Conservation (phyloP, 306 rosid genomes). For the Canavalia ensiformis region DNA sequence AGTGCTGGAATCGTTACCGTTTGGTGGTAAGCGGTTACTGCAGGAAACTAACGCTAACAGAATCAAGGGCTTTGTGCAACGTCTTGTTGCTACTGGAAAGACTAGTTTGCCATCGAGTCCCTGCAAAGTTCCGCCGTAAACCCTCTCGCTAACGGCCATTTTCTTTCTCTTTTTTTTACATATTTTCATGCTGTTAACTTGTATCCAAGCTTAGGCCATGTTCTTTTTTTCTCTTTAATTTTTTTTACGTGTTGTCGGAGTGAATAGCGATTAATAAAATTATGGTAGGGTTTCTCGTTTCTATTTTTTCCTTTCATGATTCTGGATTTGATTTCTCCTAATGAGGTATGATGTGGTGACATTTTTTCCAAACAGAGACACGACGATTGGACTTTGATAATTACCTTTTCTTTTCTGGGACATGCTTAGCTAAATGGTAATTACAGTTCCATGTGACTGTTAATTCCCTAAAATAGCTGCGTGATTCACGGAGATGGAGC, state of each 20-base stretch:
- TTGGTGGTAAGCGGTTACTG: conserved; percentile 96
- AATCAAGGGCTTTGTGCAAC: conserved; percentile 79
- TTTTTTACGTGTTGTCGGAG: conserved; percentile 30
- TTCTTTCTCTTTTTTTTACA: background rate
- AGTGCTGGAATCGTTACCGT: conserved; percentile 84
- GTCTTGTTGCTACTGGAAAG: conserved; percentile 84
- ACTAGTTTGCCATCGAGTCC: conserved; percentile 91
- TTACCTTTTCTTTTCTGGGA: conserved; percentile 25
- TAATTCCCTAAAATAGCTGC: conserved; percentile 48
- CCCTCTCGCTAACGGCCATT: conserved; percentile 54
- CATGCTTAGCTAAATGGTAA: conserved; percentile 17
- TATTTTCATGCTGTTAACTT: conserved; percentile 38
- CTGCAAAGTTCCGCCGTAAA: conserved; percentile 76
- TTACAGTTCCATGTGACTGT: conserved; percentile 38
- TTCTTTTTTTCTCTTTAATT: too few relatives aligned
- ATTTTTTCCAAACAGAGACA: background rate
- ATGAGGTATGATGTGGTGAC: conserved; percentile 8
- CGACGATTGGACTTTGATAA: background rate
- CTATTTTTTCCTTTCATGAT: background rate
- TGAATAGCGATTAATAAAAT: conserved; percentile 13
- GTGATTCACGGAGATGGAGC: conserved; percentile 42
- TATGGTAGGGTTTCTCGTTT: background rate
- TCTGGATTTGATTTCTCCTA: conserved; percentile 19
- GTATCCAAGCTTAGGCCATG: conserved; percentile 26
- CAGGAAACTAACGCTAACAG: conserved; percentile 87